These are phyloP conservation scores for Canariomyces notabilis DNA, from an alignment of 2,329 filamentous ascomycete species.

Conservation along the genomic window DNA sequence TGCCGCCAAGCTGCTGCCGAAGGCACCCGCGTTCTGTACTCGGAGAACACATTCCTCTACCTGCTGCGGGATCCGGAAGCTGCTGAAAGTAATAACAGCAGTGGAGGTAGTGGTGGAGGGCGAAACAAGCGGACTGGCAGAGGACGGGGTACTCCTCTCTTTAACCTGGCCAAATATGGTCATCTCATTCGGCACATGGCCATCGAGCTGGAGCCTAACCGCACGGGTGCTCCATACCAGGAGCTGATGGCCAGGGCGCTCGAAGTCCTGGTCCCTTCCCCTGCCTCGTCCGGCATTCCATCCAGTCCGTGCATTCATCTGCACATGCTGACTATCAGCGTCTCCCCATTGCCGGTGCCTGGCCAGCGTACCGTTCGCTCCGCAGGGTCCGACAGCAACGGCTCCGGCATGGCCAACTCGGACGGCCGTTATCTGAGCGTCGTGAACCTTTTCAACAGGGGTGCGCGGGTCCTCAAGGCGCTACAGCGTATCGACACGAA, in stretches of 20 bases:
- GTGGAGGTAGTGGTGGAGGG: not conserved
- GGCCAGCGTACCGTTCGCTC: not conserved
- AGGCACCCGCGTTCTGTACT: slow-evolving; percentile 40
- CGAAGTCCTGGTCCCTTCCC: slow-evolving; percentile 2
- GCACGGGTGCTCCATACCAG: slow-evolving; percentile 27
- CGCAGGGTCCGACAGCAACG: not conserved
- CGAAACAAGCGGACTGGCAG: not conserved
- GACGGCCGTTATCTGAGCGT: slow-evolving; percentile 12
- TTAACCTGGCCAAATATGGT: slow-evolving; percentile 35
- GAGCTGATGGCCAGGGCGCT: slow-evolving; percentile 17
- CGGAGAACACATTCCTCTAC: slow-evolving; percentile 45
- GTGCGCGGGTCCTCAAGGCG: slow-evolving; percentile 6
- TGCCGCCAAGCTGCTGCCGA: slow-evolving; percentile 34
- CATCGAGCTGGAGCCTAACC: slow-evolving; percentile 41
- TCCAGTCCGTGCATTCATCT: slow-evolving; percentile 26
- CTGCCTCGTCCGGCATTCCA: slow-evolving; percentile 8
- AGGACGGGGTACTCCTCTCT: slow-evolving; percentile 10
- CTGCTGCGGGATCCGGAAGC: slow-evolving; percentile 36
- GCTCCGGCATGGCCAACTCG: not conserved
- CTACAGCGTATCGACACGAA: slow-evolving; percentile 18
- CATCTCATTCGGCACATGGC: slow-evolving; percentile 37
- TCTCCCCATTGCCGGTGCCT: slow-evolving; percentile 23
- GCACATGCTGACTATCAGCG: slow-evolving; percentile 39
- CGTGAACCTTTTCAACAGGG: slow-evolving; percentile 11
- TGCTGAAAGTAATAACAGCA: not conserved